Base-by-base conservation (phyloP, 2,329 filamentous ascomycete genomes). In the Calonectria pauciramosa region DNA sequence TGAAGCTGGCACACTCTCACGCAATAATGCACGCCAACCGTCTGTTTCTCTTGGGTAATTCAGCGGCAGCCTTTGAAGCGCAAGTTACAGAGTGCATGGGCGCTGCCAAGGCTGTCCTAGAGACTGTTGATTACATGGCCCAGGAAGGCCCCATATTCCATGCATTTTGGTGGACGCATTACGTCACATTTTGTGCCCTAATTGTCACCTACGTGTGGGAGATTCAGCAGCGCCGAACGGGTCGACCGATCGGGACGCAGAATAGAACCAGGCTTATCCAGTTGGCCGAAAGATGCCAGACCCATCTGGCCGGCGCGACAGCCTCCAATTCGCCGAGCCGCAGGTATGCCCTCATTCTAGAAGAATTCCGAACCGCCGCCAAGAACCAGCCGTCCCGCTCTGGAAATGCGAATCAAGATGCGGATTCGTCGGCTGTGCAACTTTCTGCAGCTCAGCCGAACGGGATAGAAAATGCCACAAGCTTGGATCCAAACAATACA, bases 21-120 rank as follows among this genome's bases (percentile, higher is more conserved):
- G 89, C 90, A 3, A 84, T 90, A 11, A 90, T 92, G 79, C 86
- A 92, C 23, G 87, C 89, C 9, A 91, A 90, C 60, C 87, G 91
- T 0, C 87, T 89, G 0, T 90, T 91, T 56, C 84, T 92, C 0
- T 84, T 92, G 0, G 85, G 70, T 52, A 83, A 78, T 9, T 73
- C 76, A 1, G 65, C 66, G 0, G 34, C 67, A 3, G 38, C 68
- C 0, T 73, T 70, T 14, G 74, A 77, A 30, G 66, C 26, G 20
- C 76, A 82, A 73, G 83, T 90, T 0, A 78, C 83, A 0, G 84
- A 87, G 4, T 91, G 89, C 68, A 82, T 91, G 47, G 66, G 63
- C 14, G 77, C 77, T 1, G 78, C 78, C 8, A 77, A 70, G 9
- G 36, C 38, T 2, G 87, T 88, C 1, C 83, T 90, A 0, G 83